Evolutionary conservation across 345 rosid species (phyloP).

Genomic region (Raphanus raphanistrum): DNA sequence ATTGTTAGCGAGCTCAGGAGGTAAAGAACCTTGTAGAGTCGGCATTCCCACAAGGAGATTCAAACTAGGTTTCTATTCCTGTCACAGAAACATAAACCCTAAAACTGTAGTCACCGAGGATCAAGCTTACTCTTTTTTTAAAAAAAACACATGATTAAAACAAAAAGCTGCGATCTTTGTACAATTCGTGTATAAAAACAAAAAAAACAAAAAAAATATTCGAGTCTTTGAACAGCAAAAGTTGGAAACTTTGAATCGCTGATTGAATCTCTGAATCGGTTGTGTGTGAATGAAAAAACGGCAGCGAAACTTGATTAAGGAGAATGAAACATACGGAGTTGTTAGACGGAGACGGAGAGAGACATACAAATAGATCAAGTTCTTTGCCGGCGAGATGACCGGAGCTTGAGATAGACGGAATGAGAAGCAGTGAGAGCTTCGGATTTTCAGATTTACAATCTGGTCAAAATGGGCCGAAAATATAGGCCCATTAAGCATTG

Average conservation of each 20-base stretch:
- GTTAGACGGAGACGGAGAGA: not conserved
- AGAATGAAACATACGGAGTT: too few species aligned
- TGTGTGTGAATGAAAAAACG: too few species aligned
- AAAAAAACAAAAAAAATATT: too few species aligned
- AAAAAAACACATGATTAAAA: too few species aligned
- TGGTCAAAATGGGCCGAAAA: not conserved
- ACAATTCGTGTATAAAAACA: too few species aligned
- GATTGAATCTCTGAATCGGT: too few species aligned
- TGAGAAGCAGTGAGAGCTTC: not conserved
- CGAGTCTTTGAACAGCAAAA: too few species aligned
- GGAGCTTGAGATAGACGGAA: not conserved
- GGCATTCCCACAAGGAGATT: constrained; percentile 51
- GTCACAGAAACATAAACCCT: not conserved
- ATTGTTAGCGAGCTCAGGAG: constrained; percentile 94
- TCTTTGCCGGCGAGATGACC: constrained; percentile 15
- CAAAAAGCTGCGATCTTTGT: too few species aligned
- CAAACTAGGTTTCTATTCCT: not conserved
- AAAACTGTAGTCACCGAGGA: too few species aligned
- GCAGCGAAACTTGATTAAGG: too few species aligned
- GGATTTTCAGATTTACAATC: not conserved
- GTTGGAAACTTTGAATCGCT: too few species aligned
- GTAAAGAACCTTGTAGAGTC: constrained; percentile 79
- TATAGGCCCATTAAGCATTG: not conserved
- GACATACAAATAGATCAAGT: not conserved
- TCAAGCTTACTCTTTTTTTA: too few species aligned